Evolutionary conservation across 164 flowering plant species (phyloP), one percentile per base, ranked within the genome.

Genomic region (Cinnamomum micranthum): DNA sequence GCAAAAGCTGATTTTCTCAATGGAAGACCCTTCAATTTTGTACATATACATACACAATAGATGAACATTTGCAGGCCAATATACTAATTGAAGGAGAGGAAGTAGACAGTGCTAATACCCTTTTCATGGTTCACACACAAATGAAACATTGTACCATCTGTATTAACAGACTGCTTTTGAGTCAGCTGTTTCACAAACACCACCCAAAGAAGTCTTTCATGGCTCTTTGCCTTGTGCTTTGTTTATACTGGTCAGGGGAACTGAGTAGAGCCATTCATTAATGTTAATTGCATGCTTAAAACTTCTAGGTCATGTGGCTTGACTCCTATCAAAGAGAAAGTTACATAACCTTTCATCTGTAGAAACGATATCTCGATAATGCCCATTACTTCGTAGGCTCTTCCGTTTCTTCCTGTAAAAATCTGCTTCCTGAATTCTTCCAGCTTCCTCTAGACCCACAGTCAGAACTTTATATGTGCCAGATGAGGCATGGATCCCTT

Each of bases 401-500:
- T 84, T 86, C 84, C 66, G 86, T 71, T 87, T 89, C 83, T 84
- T 91, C 79, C 81, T 82, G 65, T 67, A 87, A 12, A 22, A 27
- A 74, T 83, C 90, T 24, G 82, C 79, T 75, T 87, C 90, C 20
- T 55, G 20, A 75, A 65, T 75, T 78, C 82, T 79, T 59, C 88
- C 90, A 73, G 76, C 71, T 80, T 71, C 82, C 73, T 87, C 81
- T n/a, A 95, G 91, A 75, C 93, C 93, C 74, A 76, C 70, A 51
- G 90, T 65, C 65, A 95, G 74, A 31, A 93, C 83, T 80, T 80
- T 77, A 77, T 85, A 88, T 33, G 97, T 93, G 19, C 92, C 91
- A 55, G 79, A 75, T n/a, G 88, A 77, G 58, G 86, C 84, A 65
- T 20, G 74, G 67, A 90, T 78, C 47, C 91, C 89, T 75, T 75